phyloP scores from a whole-genome alignment of 768 basidiomycete genomes.

The Lactarius indigo region DNA sequence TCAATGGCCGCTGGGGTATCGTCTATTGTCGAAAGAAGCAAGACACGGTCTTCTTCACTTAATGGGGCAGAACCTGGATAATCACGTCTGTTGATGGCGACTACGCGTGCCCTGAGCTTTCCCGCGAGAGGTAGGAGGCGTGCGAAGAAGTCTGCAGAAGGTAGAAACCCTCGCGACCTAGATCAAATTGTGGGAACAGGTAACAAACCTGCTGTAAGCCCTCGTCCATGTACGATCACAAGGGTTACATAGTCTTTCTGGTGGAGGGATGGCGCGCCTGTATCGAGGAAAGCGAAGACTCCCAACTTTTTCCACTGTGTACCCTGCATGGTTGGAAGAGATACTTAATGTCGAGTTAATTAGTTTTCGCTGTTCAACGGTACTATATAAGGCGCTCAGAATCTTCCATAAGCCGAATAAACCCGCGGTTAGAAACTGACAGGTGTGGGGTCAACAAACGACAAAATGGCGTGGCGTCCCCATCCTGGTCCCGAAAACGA shows the following conservation, averaged over 20 bases:
- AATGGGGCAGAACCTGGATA: neutral
- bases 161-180: neutral
- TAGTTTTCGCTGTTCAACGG: neutral
- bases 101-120: neutral
- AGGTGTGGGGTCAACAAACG: no score
- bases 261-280: neutral
- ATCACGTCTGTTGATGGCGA: neutral
- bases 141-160: neutral
- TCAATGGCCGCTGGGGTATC: neutral
- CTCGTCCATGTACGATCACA: neutral
- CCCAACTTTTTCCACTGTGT: neutral
- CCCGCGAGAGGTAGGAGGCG: neutral
- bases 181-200: neutral
- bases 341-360: neutral
- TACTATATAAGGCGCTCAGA: no score
- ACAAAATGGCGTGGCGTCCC: no score
- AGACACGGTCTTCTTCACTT: neutral
- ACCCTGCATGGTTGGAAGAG: neutral
- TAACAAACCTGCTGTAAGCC: neutral
- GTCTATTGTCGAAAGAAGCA: neutral
- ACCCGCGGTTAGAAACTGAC: no score
- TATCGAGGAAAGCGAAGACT: neutral
- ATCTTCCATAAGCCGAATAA: no score
- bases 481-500: no score
- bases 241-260: neutral